Base-by-base conservation (phyloP, 345 rosid species). In the Zanthoxylum bungeanum region DNA sequence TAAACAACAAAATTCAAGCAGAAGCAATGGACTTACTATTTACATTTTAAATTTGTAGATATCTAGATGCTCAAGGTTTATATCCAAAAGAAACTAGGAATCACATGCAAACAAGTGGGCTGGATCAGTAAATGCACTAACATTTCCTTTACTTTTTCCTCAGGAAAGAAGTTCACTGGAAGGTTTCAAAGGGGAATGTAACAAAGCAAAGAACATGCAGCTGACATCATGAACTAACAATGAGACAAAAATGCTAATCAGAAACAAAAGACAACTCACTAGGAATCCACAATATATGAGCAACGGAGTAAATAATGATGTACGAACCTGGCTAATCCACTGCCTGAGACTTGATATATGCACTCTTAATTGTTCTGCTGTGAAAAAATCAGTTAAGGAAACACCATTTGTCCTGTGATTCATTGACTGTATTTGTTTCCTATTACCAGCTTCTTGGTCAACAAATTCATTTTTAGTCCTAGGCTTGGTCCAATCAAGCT, bases 281-380 rank as follows among this genome's bases (percentile, higher is more conserved):
- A 47, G 51, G 51, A 47, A 47, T 47, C n/a, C 51, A 52, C 7
- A 28, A 58, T 17, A 25, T 16, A 16, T 28, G 10, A 57, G 30
- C 49, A 68, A 14, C 5, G 5, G 47, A 42, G 27, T 11, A 58
- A 46, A 37, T 1, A 68, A 16, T 17, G 17, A 52, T 62, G 53
- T 47, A 44, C 72, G 51, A 64, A 83, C 90, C 88, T 79, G 77
- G 36, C 52, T 58, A 55, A 70, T 73, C 37, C 53, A 49, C 59
- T 69, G 73, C 63, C 46, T 65, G 34, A 88, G 86, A 72, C 86
- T 83, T 75, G 74, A 69, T 52, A 88, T 33, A 66, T 86, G 91
- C 59, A 73, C 71, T 66, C 70, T 69, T 67, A 88, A 78, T 52
- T 84, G 83, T 50, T 78, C 82, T 57, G 80, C 79, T 12, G 83